phyloP scores from a whole-genome alignment of 495 filamentous ascomycete species.

The Trichoderma gamsii region DNA sequence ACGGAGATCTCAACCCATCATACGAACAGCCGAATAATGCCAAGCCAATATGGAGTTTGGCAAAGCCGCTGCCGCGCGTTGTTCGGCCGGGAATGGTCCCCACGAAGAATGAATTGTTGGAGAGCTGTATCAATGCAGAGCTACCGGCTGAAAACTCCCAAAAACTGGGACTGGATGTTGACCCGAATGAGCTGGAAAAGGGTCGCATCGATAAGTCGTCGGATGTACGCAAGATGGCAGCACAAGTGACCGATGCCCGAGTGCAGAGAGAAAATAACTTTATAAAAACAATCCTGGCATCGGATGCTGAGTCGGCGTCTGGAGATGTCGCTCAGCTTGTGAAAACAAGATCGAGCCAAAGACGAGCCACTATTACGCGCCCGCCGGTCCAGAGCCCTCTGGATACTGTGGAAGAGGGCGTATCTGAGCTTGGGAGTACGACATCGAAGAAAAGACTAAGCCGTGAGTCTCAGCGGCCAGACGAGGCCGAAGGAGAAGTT shows the following conservation, averaged over 20 bases:
- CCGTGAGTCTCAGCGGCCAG: slow-evolving; percentile 2
- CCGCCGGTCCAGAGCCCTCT: background rate
- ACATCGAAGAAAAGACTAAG: background rate
- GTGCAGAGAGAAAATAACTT: slow-evolving; percentile 3
- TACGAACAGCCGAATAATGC: slow-evolving; percentile 37
- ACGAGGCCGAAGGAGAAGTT: background rate
- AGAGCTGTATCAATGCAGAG: slow-evolving; percentile 18
- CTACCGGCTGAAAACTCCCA: slow-evolving; percentile 20
- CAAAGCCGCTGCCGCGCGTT: slow-evolving; percentile 44
- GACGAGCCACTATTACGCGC: background rate
- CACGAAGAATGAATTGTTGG: slow-evolving; percentile 22
- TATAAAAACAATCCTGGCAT: background rate
- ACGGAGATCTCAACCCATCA: slow-evolving; percentile 40
- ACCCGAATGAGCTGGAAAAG: slow-evolving; percentile 16
- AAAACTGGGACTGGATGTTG: slow-evolving; percentile 17
- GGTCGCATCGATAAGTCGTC: slow-evolving; percentile 1
- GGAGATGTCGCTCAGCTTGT: background rate
- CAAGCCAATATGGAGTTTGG: slow-evolving; percentile 45
- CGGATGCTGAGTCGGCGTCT: background rate
- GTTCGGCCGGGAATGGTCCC: slow-evolving; percentile 43
- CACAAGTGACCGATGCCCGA: slow-evolving; percentile 1
- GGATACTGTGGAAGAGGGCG: background rate
- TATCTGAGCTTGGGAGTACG: background rate
- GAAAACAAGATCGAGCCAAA: slow-evolving; percentile 18
- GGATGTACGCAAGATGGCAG: slow-evolving; percentile 2